Evolutionary conservation across 495 filamentous ascomycete genomes (phyloP).

Genomic region (Alectoria sarmentosa): DNA sequence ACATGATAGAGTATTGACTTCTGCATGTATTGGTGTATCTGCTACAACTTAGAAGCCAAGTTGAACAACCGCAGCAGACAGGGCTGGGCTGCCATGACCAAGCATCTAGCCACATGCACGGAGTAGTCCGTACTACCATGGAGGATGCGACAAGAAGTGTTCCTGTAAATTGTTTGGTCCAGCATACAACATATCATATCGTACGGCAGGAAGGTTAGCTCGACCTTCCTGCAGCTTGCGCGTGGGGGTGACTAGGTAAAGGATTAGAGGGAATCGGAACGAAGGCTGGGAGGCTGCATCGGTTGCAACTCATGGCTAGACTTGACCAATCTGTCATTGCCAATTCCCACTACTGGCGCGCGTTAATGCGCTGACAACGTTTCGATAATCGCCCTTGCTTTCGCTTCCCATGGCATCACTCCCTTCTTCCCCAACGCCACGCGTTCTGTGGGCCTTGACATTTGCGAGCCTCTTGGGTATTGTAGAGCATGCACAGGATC

Average conservation of each 20-base stretch:
- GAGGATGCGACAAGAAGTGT: neutral
- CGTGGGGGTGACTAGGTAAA: neutral
- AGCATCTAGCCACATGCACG: neutral
- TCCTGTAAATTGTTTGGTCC: neutral
- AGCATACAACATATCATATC: neutral
- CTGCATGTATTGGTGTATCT: neutral
- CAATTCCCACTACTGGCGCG: neutral
- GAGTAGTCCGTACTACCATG: neutral
- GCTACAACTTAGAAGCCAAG: too few relatives aligned
- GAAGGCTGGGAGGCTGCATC: neutral
- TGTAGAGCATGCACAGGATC: neutral
- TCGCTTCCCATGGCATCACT: neutral
- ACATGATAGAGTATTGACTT: neutral
- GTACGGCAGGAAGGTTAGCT: neutral
- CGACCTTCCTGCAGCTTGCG: constrained; percentile 4
- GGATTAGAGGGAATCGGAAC: neutral
- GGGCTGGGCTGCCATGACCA: neutral
- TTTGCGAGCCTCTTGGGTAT: neutral
- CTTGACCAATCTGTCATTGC: neutral
- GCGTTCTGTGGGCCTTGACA: neutral
- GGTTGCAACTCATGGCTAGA: neutral
- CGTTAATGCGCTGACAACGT: constrained; percentile 1
- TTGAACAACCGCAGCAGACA: neutral
- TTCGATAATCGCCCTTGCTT: neutral
- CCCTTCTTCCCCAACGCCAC: neutral